Percentiles rank a stretch among this genome's conserved stretches.
phyloP scores from a whole-genome alignment of 441 rosid genomes.

The Adansonia grandidieri region DNA sequence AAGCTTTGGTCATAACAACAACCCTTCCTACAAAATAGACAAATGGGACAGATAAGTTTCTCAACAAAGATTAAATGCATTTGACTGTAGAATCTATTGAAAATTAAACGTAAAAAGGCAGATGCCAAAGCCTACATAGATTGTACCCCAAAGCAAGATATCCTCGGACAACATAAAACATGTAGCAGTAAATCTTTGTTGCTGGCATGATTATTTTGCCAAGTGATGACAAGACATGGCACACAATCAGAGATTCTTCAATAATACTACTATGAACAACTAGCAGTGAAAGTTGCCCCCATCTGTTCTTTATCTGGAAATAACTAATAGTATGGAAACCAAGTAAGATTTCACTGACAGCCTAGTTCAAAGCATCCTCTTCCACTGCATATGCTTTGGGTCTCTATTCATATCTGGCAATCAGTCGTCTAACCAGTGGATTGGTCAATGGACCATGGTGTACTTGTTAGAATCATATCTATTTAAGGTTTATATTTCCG shows the following conservation, averaged over 20 bases:
- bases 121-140: slow-evolving; percentile 5
- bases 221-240: background rate
- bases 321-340: slow-evolving; percentile 9
- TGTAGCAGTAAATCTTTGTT: background rate
- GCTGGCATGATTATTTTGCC: slow-evolving; percentile 4
- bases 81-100: slow-evolving; percentile 6
- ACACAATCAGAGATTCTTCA: slow-evolving; percentile 16
- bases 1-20: slow-evolving; percentile 56
- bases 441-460: background rate
- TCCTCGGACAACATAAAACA: background rate
- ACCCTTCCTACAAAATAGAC: slow-evolving; percentile 50
- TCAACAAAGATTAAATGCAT: slow-evolving; percentile 18
- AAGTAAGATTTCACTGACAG: background rate
- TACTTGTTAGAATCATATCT: background rate
- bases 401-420: background rate
- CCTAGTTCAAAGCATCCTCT: background rate
- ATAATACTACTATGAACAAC: slow-evolving; percentile 10
- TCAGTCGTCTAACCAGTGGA: slow-evolving; percentile 2
- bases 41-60: slow-evolving; percentile 21
- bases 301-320: slow-evolving; percentile 13
- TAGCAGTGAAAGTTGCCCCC: slow-evolving; percentile 7
- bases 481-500: slow-evolving; percentile 8
- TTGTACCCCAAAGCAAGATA: slow-evolving; percentile 15
- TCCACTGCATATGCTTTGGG: background rate
- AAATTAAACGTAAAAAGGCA: background rate